Base-by-base conservation (phyloP, 192 early-diverging fungal species). In the Coemansia sp. region DNA sequence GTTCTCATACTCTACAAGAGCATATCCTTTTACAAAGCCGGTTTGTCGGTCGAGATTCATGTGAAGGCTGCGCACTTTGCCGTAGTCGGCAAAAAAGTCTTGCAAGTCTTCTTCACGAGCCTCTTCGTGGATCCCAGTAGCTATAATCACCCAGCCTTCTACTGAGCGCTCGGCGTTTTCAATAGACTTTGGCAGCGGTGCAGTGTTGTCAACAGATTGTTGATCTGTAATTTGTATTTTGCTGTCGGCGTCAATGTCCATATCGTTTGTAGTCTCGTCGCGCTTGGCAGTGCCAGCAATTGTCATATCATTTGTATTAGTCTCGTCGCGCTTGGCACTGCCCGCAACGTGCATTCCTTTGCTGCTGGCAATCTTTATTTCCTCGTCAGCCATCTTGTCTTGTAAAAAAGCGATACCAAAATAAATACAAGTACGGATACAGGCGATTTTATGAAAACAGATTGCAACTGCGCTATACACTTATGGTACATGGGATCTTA, bases 21-120 rank as follows among this genome's bases (percentile, higher is more conserved):
- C 93, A 69, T 98, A 98, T 41, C 96, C 96, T 88, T 98, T 98
- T 72, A 94, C 93, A 65, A 89, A 98, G 66, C 96, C 96, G 47
- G 94, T 94, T 59, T 92, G 88, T 45, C 96, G 84, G 84, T 98
- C 94, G 53, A 97, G 76, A 70, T 97, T 98, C 64, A 98, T 74
- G 56, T 96, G 93, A 50, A 98, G 39, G 72, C 91, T 90, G 74
- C 94, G 93, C 53, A 95, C 87, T 17, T 85, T 86, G n/a, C 96
- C 96, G 83, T 82, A 97, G 50, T 97, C 94, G 22, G 87, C 84
- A 64, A 94, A 97, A 60, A 86, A 84, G 70, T 98, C 92, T 61
- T 73, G 86, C 54, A 98, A 70, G 48, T 92, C 90, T 17, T 98
- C 96, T 64, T 97, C 96, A 23, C 87, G 90, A 9, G 93, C 89